A percentile compares a stretch with the other conserved stretches of the same genome.
Evolutionary conservation across 495 filamentous ascomycete genomes (phyloP).

Genomic region (Sabuloglossum arenarium): DNA sequence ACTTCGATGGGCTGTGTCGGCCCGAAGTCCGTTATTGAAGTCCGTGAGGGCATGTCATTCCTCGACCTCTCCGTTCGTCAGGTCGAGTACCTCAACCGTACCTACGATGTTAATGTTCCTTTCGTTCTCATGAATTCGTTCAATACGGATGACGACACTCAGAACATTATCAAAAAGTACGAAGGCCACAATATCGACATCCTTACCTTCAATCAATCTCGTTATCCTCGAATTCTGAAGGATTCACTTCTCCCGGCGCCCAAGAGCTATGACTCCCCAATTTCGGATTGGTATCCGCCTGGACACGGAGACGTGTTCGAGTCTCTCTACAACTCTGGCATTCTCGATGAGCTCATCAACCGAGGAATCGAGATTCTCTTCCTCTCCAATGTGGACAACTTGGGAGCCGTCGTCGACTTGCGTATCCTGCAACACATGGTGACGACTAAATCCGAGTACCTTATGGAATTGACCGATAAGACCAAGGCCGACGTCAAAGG

Average conservation of each 20-base stretch:
- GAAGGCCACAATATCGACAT: constrained; percentile 99
- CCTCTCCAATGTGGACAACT: constrained; percentile 97
- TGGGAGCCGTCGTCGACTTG: constrained; percentile 92
- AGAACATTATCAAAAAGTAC: constrained; percentile 99
- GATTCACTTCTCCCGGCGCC: constrained; percentile 93
- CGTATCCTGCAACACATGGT: constrained; percentile 99
- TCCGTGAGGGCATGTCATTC: constrained; percentile 99
- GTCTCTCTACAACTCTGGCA: constrained; percentile 98
- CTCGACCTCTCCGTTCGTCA: constrained; percentile 96
- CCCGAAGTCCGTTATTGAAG: constrained; percentile 98
- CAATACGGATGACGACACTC: constrained; percentile 97
- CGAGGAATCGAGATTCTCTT: constrained; percentile 96
- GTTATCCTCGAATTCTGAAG: constrained; percentile 92
- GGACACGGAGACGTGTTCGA: constrained; percentile 99
- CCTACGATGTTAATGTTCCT: constrained; percentile 89
- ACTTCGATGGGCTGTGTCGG: constrained; percentile 99
- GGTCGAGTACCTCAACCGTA: constrained; percentile 98
- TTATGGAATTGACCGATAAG: constrained; percentile 99
- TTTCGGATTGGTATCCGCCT: constrained; percentile 96
- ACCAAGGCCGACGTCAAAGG: constrained; percentile 99
- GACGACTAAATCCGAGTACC: constrained; percentile 85
- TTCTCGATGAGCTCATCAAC: constrained; percentile 84
- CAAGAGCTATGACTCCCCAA: constrained; percentile 68
- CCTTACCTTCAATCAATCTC: constrained; percentile 98
- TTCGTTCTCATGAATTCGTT: constrained; percentile 99